Conservation (phyloP, 768 basidiomycete genomes). For the Dentipellis fragilis region DNA sequence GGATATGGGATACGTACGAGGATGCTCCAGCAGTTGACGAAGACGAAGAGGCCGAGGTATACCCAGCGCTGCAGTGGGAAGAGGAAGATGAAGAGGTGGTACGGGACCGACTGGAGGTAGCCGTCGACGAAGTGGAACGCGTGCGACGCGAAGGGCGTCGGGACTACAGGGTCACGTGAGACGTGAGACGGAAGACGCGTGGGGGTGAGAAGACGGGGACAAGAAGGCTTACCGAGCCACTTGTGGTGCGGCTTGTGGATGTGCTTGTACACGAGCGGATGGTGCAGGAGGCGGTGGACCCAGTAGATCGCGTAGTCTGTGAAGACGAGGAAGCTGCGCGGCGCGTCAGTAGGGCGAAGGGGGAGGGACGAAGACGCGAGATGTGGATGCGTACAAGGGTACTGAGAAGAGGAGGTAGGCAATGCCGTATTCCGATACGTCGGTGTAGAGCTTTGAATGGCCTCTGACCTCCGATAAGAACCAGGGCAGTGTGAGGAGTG, state of each 20-base stretch:
- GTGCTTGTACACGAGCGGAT: constrained; percentile 78
- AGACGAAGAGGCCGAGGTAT: constrained; percentile 80
- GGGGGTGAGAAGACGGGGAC: neutral
- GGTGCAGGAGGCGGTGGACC: constrained; percentile 88
- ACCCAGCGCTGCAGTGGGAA: constrained; percentile 84
- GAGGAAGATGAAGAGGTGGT: constrained; percentile 83
- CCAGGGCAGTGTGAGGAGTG: constrained; percentile 81
- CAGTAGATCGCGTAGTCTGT: constrained; percentile 95
- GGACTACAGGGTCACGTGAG: constrained; percentile 42
- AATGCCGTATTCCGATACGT: constrained; percentile 73
- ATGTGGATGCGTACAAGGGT: constrained; percentile 41
- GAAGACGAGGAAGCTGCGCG: constrained; percentile 61
- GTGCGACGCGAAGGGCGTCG: constrained; percentile 94
- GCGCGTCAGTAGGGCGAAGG: constrained; percentile 12
- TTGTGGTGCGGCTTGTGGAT: constrained; percentile 98
- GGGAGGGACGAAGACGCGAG: neutral
- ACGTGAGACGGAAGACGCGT: constrained; percentile 1
- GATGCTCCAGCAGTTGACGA: constrained; percentile 93
- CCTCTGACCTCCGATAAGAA: constrained; percentile 90
- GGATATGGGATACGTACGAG: constrained; percentile 45
- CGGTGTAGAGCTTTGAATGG: constrained; percentile 67
- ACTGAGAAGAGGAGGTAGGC: constrained; percentile 58
- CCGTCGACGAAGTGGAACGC: constrained; percentile 98
- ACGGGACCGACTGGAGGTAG: constrained; percentile 88
- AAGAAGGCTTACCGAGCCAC: constrained; percentile 73